Base-by-base conservation (phyloP, 495 filamentous ascomycete genomes). In the Lepidopterella palustris region DNA sequence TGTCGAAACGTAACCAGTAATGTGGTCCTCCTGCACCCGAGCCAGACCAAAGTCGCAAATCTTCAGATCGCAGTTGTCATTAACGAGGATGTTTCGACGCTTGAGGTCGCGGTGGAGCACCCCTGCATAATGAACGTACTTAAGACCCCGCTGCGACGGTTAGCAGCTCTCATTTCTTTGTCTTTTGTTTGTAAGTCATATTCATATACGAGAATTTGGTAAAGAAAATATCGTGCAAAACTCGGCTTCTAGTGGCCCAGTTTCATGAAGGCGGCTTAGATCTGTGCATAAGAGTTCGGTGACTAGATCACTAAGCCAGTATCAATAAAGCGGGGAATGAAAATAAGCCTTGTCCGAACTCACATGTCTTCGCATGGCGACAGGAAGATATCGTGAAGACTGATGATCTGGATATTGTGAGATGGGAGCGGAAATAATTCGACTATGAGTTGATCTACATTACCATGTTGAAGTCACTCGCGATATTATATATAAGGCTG, bases 201-300 rank as follows among this genome's bases (percentile, higher is more conserved):
- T n/a, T n/a, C 26, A 76, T 82, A 60, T 74, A 96, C 92, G 77
- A 97, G 82, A 67, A 98, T 97, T 75, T 98, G 93, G 75, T 98
- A 98, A 53, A 98, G 81, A 73, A 98, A 98, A 76, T 97, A 98
- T 78, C 97, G 93, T 63, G 97, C 97, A 77, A 97, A 98, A 71
- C 97, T 93, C 76, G 95, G 97, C 78, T 98, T 95, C 42, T 97
- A 83, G 0, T 95, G 93, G 71, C 95, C 80, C 40, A 92, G 97
- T 56, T 92, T 97, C 67, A 98, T n/a, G 82, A 47, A 98, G 83
- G 64, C 93, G 86, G 76, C 97, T 95, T 51, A 98, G 82, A 71
- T 98, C 93, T 67, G 93, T 98, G 42, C 95, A 95, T 55, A 98
- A 82, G 52, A 98, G 86, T 72, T 98, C 93, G 59, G 95, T 98